Evolutionary conservation across 768 basidiomycete species (phyloP), one percentile per base, ranked within the genome.

Genomic region (Strobilomyces echinocephalus): DNA sequence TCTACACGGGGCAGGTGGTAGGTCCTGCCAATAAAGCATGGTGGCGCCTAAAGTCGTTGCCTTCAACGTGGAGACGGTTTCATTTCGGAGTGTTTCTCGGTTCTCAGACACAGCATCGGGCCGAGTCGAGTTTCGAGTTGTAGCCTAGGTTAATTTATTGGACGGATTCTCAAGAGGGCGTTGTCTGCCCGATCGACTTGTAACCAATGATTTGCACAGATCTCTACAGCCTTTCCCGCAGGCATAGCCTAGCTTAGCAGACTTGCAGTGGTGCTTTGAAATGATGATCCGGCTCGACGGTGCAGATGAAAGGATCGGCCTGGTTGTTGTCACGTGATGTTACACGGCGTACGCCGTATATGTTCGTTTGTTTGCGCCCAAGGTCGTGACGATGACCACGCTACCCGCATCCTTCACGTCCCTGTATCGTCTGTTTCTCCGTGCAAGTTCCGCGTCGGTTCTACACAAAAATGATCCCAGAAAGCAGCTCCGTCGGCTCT

Each of bases 401-500:
- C 60, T 74, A 15, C 72, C 74, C 0, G 36, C 69, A 7, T 60
- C 65, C 15, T 79, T 87, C 57, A 81, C 65, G 11, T 82, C 82
- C 54, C 62, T 84, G 1, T 87, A 87, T 57, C 77, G 85, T 15
- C 72, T 87, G 6, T 75, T 81, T 57, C 69, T 86, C 30, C 76
- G 84, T 35, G 74, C 80, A 20, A 70, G 70, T 20, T 79, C 82
- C 18, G 79, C 82, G 11, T 74, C 84, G 2, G 83, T 85, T 18
- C 71, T 86, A 10, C 77, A 84, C 54, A 75, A 84, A 26, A 64
- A 63, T 8, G 56, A 59, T 8, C 74, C 78, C 1, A 74, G 73
- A n/a, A 63, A 63, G 26, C 74, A 75, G 49, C 62, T 85, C 5
- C 74, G 78, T 35, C 64, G 58, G 39, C 65, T 84, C 26, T 83